These are phyloP conservation scores for Calonectria pauciramosa DNA, from an alignment of 2,329 filamentous ascomycete species.

Conservation along the genomic window DNA sequence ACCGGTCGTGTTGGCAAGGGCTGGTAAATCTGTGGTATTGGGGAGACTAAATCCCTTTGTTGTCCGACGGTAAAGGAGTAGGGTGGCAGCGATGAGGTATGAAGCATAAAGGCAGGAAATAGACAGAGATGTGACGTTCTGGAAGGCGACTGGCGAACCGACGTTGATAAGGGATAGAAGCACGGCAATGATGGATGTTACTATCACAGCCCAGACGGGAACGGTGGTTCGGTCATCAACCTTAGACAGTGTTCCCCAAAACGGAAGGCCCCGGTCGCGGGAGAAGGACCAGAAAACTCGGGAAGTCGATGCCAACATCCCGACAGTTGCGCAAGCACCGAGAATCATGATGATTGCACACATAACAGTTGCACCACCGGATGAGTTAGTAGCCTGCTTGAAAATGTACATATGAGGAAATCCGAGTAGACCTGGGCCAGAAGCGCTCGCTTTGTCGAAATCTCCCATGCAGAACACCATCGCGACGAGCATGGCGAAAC, in stretches of 20 bases:
- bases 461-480: slow-evolving; percentile 68
- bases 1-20: slow-evolving; percentile 46
- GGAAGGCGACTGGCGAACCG: slow-evolving; percentile 48
- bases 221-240: slow-evolving; percentile 46
- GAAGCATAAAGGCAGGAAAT: slow-evolving; percentile 49
- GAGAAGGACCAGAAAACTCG: slow-evolving; percentile 69
- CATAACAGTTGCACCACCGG: slow-evolving; percentile 64
- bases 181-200: slow-evolving; percentile 44
- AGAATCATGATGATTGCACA: slow-evolving; percentile 63
- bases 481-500: slow-evolving; percentile 69
- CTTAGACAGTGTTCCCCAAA: slow-evolving; percentile 46
- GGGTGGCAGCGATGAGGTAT: slow-evolving; percentile 46
- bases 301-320: slow-evolving; percentile 69
- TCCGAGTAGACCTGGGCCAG: slow-evolving; percentile 55
- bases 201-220: slow-evolving; percentile 45
- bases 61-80: slow-evolving; percentile 48
- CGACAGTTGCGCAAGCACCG: slow-evolving; percentile 62
- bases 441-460: slow-evolving; percentile 57
- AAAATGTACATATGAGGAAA: slow-evolving; percentile 74
- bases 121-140: slow-evolving; percentile 48
- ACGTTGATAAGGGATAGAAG: slow-evolving; percentile 52
- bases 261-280: slow-evolving; percentile 49
- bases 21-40: slow-evolving; percentile 39
- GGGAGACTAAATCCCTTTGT: slow-evolving; percentile 46
- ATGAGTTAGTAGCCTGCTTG: slow-evolving; percentile 62